Base-by-base conservation (phyloP, 2,329 filamentous ascomycete species). In the Microdochium paspali region DNA sequence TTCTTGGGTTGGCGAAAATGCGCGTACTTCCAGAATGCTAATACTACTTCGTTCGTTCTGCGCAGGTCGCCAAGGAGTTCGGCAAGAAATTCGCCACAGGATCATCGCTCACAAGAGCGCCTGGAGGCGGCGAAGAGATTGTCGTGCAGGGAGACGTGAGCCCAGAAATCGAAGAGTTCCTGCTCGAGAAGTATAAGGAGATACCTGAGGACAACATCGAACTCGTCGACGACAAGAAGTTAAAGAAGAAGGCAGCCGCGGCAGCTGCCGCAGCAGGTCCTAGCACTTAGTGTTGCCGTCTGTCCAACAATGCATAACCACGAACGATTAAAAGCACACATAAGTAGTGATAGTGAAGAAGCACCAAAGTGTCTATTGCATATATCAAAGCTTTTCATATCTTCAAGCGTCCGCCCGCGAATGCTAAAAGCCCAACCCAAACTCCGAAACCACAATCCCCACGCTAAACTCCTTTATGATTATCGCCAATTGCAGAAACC, bases 31-130 rank as follows among this genome's bases (percentile, higher is more conserved):
- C 42, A 18, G 10, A n/a, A 30, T 5, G 1, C 15, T 20, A 5
- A 35, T 18, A n/a, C 18, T 28, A 40, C 18, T 12, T 3, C 6
- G 35, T 3, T 7, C 3, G 35, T 15, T 18, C 13, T 18, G 13
- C 13, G 5, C 39, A 72, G 69, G 76, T 95, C 7, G 84, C 90
- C 49, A 97, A 97, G 74, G 93, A 97, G 61, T 84, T 97, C 56
- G 93, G 93, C 53, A 98, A 97, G 79, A 97, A 96, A 70, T 97
- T 98, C 62, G 93, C 93, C 25, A 97, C 93, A 10, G 93, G 93
- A 1, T 85, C 84, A 15, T 90, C 85, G 42, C 93, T 98, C 42
- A 97, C 91, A 9, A 95, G 96, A 71, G 79, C 86, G 1, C 79
- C 89, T 0, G 83, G 82, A 47, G 89, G 88, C 21, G 87, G 87